Evolutionary conservation across 2,329 filamentous ascomycete genomes (phyloP), one percentile per base, ranked within the genome.

Genomic region (Aspergillus sojae): DNA sequence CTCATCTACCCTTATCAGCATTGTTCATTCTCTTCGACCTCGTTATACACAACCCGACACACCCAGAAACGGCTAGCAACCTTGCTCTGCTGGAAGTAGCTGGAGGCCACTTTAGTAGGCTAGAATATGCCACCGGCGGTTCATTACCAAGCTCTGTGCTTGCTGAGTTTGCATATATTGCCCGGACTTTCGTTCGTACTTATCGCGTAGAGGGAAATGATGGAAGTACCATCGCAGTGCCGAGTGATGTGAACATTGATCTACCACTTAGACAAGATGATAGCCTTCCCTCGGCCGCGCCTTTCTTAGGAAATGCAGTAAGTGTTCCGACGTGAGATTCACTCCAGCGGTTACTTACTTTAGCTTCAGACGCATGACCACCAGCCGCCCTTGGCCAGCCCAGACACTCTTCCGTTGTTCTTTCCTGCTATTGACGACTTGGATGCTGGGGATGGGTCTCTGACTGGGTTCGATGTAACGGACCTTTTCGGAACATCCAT

Each of bases 11-110:
- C 0, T 62, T 81, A 16, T 71, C 74, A 0, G 75, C 77, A 0
- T 68, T 80, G 1, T 78, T 82, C 41, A 76, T 81, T 5, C 67
- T 82, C 1, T 81, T 81, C 56, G 79, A 82, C 58, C 69, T 79
- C 5, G 75, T 81, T 2, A 69, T 81, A 5, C 76, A 80, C 65
- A 74, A 79, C 56, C 78, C 78, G 2, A 67, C 61, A 2, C 73
- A 78, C 46, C 67, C 71, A 0, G 77, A 80, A 52, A 79, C 75
- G 1, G 69, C 61, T 26, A 74, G 68, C 9, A 81, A 81, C 54
- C 71, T 82, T 1, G 74, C 76, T 2, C 70, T 81, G 1, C 71
- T 83, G 5, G 80, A 81, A 53, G 75, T 81, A 60, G 79, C 71
- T 36, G 78, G 75, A 9, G 80, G 78, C 1, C 79, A 82, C 65